Evolutionary conservation across 345 rosid genomes (phyloP).

Genomic region (Syzygium aqueum): DNA sequence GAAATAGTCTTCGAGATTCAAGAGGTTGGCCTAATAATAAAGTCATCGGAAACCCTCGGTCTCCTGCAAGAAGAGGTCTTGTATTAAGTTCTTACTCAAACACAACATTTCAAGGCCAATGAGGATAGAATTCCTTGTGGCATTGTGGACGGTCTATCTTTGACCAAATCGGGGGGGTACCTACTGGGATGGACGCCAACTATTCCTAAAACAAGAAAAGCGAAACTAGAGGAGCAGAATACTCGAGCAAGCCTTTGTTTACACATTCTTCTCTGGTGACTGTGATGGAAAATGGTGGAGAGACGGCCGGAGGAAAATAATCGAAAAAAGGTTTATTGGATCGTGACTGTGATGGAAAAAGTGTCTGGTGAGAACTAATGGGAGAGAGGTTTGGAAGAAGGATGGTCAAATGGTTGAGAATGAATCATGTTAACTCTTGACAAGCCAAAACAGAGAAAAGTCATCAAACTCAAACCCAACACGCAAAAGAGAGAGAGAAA

Average conservation of each 20-base stretch:
- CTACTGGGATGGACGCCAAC: neutral
- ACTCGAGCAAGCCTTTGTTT: neutral
- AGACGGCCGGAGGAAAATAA: neutral
- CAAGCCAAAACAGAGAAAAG: neutral
- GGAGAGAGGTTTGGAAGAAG: neutral
- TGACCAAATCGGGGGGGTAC: too few relatives aligned
- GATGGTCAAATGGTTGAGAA: neutral
- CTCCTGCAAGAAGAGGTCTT: neutral
- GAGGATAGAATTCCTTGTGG: too few relatives aligned
- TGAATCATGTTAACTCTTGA: neutral
- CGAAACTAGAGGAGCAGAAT: neutral
- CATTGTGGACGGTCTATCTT: too few relatives aligned
- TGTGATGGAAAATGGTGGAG: neutral
- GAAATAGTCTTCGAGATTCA: accelerated
- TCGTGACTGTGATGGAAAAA: neutral
- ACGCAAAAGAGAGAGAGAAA: neutral
- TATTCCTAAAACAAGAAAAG: neutral
- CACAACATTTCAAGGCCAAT: neutral
- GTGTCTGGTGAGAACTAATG: neutral
- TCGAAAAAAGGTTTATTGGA: neutral
- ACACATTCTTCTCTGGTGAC: neutral
- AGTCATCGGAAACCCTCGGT: neutral
- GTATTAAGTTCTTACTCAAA: neutral
- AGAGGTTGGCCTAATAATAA: neutral
- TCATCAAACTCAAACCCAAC: neutral